Evolutionary conservation across 2,329 filamentous ascomycete species (phyloP).

Genomic region (Calonectria crousiana): DNA sequence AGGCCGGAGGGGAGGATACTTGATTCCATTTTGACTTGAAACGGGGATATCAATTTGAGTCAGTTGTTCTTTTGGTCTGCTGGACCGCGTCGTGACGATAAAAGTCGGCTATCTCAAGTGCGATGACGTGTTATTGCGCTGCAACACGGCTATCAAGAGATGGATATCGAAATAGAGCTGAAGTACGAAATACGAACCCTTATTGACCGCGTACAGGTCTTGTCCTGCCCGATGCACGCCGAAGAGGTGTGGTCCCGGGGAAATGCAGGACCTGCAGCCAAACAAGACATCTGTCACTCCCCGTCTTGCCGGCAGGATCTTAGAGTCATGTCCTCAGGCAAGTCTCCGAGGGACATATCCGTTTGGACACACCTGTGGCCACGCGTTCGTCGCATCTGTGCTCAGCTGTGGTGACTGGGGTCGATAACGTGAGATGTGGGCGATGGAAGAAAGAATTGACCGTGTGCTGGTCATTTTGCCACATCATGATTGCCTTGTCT

Average conservation of each 20-base stretch:
- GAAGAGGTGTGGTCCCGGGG: background rate
- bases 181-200: background rate
- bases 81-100: background rate
- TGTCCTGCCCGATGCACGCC: background rate
- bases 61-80: background rate
- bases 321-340: background rate
- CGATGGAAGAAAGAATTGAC: background rate
- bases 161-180: background rate
- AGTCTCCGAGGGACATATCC: background rate
- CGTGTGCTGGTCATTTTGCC: background rate
- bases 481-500: constrained; percentile 4
- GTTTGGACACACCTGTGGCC: background rate
- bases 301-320: background rate
- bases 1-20: background rate
- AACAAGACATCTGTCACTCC: background rate
- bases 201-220: background rate
- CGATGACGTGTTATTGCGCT: background rate
- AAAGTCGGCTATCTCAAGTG: background rate
- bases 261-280: constrained; percentile 1
- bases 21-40: background rate
- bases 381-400: constrained; percentile 12
- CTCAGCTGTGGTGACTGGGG: background rate
- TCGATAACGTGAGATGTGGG: constrained; percentile 1
- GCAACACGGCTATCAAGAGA: background rate
- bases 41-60: background rate